Base-by-base conservation (phyloP, 2,329 filamentous ascomycete species). In the Stachybotrys elegans region DNA sequence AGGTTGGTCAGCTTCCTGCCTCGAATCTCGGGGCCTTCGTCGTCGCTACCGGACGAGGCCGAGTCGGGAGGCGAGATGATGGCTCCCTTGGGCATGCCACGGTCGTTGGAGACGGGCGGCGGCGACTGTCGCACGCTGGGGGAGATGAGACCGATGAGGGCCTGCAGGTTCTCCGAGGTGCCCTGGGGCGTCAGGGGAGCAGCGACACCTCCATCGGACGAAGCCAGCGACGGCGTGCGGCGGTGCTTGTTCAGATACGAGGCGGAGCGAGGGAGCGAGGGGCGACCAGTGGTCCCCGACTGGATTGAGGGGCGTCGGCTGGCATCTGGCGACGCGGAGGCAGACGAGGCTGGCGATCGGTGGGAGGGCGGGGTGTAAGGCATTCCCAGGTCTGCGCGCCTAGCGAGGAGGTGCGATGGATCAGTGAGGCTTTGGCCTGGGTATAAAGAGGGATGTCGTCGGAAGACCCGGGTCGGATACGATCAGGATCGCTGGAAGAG, bases 41-140 rank as follows among this genome's bases (percentile, higher is more conserved):
- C 89, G 61, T 95, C 91, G 64, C 91, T 90, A 21, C 84, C 91
- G 52, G 84, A 86, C 31, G 79, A 78, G 6, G 79, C 77, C 25
- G 91, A 95, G 57, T 96, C 92, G 9, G 92, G 92, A 27, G 92
- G 92, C 1, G 92, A 96, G 47, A 95, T 87, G 54, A 95, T 81
- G 50, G 88, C 90, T 48, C 88, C 89, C 49, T 81, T 80, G 34
- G 90, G 89, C 64, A 95, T 93, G 51, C 79, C 71, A 47, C 81
- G 65, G 21, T 72, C 77, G 67, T 88, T 82, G 50, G 83, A 88
- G 50, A 89, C 68, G 16, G 89, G 88, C n/a, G 88, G 84, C 14
- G 89, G 88, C 39, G 90, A 94, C 63, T 91, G 87, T 56, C 88
- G 81, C 49, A 94, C 71, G 66, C 81, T 88, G 19, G 47, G 48